These are phyloP conservation scores for Cordyceps farinosa DNA, from an alignment of 2,329 filamentous ascomycete genomes.

Conservation along the genomic window DNA sequence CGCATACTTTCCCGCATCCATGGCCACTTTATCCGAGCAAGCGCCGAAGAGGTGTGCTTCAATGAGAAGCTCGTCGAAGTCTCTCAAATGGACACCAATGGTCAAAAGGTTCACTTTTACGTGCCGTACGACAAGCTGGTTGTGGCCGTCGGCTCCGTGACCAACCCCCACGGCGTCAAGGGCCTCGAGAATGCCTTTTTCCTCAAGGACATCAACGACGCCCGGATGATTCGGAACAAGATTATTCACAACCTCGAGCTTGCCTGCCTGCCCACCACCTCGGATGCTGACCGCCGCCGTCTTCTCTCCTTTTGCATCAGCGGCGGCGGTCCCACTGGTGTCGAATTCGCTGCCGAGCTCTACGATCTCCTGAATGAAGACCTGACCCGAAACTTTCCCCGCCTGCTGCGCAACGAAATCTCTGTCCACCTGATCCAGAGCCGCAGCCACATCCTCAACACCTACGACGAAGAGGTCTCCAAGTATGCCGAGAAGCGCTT, in stretches of 20 bases:
- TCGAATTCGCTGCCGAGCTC: constrained; percentile 95
- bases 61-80: constrained; percentile 87
- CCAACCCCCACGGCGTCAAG: constrained; percentile 93
- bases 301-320: constrained; percentile 94
- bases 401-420: constrained; percentile 91
- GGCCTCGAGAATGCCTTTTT: constrained; percentile 92
- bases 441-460: constrained; percentile 92
- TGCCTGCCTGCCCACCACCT: constrained; percentile 87
- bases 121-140: constrained; percentile 97
- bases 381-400: constrained; percentile 76
- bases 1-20: constrained; percentile 73
- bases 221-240: constrained; percentile 80
- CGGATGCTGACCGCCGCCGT: constrained; percentile 80
- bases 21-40: constrained; percentile 87
- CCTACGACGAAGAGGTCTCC: constrained; percentile 92
- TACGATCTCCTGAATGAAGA: constrained; percentile 97
- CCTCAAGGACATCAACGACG: constrained; percentile 92
- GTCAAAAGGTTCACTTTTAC: constrained; percentile 80
- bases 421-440: constrained; percentile 97
- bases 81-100: constrained; percentile 65
- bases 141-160: constrained; percentile 84
- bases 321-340: constrained; percentile 91
- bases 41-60: constrained; percentile 86
- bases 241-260: constrained; percentile 86
- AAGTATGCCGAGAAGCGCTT: constrained; percentile 90